Percentiles rank a stretch among this genome's conserved stretches.
Conservation (phyloP, 2,329 filamentous ascomycete genomes). For the Phymatotrichopsis omnivora region DNA sequence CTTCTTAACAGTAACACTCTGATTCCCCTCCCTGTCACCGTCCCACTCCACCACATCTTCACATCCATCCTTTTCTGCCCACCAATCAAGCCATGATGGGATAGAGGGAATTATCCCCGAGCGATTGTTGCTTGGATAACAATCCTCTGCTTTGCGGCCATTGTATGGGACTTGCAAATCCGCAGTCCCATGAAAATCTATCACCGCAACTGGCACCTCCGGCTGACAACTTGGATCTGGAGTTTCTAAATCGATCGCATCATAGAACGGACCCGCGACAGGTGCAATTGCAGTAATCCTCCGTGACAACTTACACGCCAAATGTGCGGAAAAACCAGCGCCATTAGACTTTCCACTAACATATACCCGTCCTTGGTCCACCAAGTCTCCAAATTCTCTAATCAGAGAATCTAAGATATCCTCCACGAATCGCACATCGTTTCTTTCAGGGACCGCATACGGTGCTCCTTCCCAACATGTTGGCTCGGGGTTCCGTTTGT, state of each 20-base stretch:
- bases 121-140: not conserved
- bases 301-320: not conserved
- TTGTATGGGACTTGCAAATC: not conserved
- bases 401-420: not conserved
- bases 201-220: not conserved
- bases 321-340: not conserved
- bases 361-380: not conserved
- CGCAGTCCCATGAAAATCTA: not conserved
- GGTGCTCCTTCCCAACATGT: not conserved
- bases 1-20: not conserved
- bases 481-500: too few relatives aligned
- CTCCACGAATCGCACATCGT: not conserved
- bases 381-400: not conserved
- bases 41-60: not conserved
- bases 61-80: not conserved
- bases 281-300: not conserved
- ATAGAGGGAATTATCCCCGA: not conserved
- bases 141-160: not conserved
- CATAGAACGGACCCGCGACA: not conserved
- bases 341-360: not conserved
- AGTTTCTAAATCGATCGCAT: not conserved
- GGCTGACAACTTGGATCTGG: not conserved
- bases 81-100: not conserved
- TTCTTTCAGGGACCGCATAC: not conserved
- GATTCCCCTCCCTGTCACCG: not conserved